A percentile compares a stretch with the other conserved stretches of the same genome.
phyloP scores from a whole-genome alignment of 306 rosid species.

The Pyrus betulifolia region DNA sequence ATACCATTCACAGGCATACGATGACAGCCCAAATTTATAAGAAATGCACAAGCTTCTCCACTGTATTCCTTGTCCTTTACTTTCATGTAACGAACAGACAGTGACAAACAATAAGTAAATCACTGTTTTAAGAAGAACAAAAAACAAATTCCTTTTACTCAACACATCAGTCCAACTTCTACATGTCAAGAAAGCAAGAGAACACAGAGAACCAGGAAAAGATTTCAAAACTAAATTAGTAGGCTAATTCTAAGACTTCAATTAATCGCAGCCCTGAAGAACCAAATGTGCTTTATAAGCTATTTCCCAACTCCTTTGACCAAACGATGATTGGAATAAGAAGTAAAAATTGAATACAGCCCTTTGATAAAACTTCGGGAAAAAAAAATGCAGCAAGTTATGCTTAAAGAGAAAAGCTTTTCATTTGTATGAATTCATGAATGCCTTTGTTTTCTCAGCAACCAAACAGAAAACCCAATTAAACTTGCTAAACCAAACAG shows the following conservation, averaged over 20 bases:
- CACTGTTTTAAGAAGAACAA: too few relatives aligned
- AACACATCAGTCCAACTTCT: background rate
- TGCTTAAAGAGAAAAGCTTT: too few relatives aligned
- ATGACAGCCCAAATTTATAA: too few relatives aligned
- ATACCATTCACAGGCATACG: constrained; percentile 70
- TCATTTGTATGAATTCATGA: too few relatives aligned
- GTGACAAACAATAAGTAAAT: background rate
- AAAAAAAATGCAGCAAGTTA: too few relatives aligned
- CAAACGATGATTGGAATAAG: constrained; percentile 45
- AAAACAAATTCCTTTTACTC: background rate
- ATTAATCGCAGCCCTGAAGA: background rate
- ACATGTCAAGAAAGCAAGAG: background rate
- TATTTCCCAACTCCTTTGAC: constrained; percentile 65
- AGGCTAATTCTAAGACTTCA: background rate
- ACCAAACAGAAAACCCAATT: too few relatives aligned
- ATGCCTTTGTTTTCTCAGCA: too few relatives aligned
- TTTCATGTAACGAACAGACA: constrained; percentile 42
- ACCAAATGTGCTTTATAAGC: background rate
- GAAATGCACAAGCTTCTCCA: background rate
- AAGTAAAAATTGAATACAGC: too few relatives aligned
- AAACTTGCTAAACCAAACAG: too few relatives aligned
- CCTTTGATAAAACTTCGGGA: too few relatives aligned
- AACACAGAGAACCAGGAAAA: background rate
- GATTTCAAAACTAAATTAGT: background rate
- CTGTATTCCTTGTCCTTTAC: constrained; percentile 88